phyloP scores from a whole-genome alignment of 1,284 basidiomycete genomes.

The Cryptococcus sp. region DNA sequence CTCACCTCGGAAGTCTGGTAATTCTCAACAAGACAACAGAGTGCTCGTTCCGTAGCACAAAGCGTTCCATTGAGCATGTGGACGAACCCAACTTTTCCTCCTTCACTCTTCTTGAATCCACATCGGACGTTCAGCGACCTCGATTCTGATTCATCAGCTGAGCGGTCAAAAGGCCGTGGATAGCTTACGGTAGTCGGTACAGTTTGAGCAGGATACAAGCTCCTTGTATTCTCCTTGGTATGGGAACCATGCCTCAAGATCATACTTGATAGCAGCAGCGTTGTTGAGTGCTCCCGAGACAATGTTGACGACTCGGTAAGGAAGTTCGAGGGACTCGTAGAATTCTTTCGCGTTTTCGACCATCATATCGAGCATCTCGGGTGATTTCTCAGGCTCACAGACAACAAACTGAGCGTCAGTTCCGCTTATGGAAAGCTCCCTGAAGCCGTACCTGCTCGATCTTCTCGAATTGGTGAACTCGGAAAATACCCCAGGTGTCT shows the following conservation, averaged over 20 bases:
- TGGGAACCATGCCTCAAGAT: slow-evolving; percentile 99
- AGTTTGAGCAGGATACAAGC: slow-evolving; percentile 84
- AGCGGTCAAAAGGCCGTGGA: not conserved
- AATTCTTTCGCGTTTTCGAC: slow-evolving; percentile 84
- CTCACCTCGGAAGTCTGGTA: slow-evolving; percentile 89
- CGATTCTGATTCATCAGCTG: slow-evolving; percentile 59
- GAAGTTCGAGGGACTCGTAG: slow-evolving; percentile 87
- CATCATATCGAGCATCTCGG: slow-evolving; percentile 92
- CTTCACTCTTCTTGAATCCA: slow-evolving; percentile 80
- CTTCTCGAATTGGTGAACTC: slow-evolving; percentile 99
- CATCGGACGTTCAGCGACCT: slow-evolving; percentile 84
- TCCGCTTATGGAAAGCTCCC: not conserved
- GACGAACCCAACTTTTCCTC: slow-evolving; percentile 82
- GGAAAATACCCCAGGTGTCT: slow-evolving; percentile 99
- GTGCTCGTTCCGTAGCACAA: slow-evolving; percentile 90
- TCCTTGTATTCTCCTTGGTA: slow-evolving; percentile 97
- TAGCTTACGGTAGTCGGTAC: slow-evolving; percentile 85
- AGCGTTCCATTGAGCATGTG: slow-evolving; percentile 98
- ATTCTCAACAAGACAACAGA: slow-evolving; percentile 98
- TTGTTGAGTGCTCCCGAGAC: slow-evolving; percentile 95
- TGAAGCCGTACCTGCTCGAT: slow-evolving; percentile 62
- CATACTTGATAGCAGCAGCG: slow-evolving; percentile 94
- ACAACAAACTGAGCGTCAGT: slow-evolving; percentile 73
- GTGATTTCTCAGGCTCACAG: slow-evolving; percentile 88
- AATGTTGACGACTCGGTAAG: slow-evolving; percentile 92